Evolutionary conservation across 164 flowering plant species (phyloP).

Genomic region (Aristolochia fimbriata): DNA sequence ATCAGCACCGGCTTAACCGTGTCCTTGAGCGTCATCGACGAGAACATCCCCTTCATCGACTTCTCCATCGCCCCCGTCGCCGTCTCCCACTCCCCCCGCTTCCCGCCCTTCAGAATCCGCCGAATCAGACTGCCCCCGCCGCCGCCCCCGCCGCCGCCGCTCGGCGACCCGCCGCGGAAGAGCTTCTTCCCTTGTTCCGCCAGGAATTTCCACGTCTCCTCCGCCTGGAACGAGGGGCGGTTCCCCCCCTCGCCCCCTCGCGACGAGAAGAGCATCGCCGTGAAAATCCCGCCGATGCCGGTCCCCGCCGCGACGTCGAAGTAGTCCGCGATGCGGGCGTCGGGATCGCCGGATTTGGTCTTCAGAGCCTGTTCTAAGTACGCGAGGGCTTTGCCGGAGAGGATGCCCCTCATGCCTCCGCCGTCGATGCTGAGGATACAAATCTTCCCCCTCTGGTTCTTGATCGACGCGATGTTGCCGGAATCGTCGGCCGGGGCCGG

Average conservation of each 20-base stretch:
- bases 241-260: slow-evolving; percentile 17
- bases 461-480: slow-evolving; percentile 23
- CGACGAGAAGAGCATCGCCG: slow-evolving; percentile 76
- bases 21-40: slow-evolving; percentile 59
- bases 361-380: slow-evolving; percentile 67
- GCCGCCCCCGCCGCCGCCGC: slow-evolving; percentile 1
- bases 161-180: slow-evolving; percentile 10
- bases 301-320: slow-evolving; percentile 91
- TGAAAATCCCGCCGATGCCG: slow-evolving; percentile 84
- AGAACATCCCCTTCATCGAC: slow-evolving; percentile 51
- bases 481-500: neutral
- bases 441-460: slow-evolving; percentile 82
- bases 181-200: slow-evolving; percentile 43
- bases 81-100: slow-evolving; percentile 10
- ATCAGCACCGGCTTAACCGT: slow-evolving; percentile 85
- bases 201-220: slow-evolving; percentile 73
- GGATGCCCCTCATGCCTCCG: slow-evolving; percentile 75
- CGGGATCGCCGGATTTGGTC: slow-evolving; percentile 58
- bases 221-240: slow-evolving; percentile 63
- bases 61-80: slow-evolving; percentile 37
- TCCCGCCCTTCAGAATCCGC: slow-evolving; percentile 19
- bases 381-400: slow-evolving; percentile 72
- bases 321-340: slow-evolving; percentile 83
- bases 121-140: slow-evolving; percentile 21
- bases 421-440: slow-evolving; percentile 85